Evolutionary conservation across 176 grass and related monocot species (phyloP).

Genomic region (Tillandsia leiboldiana): DNA sequence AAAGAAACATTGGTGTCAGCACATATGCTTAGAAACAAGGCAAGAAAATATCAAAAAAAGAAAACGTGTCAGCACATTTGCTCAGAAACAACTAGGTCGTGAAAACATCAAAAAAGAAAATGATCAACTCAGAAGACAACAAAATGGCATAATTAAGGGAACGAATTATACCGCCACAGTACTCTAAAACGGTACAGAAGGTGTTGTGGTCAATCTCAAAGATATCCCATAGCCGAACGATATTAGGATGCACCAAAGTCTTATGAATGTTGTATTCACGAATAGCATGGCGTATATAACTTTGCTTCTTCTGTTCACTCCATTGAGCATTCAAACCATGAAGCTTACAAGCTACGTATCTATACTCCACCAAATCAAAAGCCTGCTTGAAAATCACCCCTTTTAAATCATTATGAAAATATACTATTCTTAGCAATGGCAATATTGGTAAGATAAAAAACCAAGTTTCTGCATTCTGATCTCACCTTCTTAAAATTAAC

Average conservation of each 20-base stretch:
- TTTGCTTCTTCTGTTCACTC: conserved; percentile 98
- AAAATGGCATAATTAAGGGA: neutral
- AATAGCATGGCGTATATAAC: conserved; percentile 94
- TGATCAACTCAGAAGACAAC: neutral
- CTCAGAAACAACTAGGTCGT: neutral
- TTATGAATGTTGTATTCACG: conserved; percentile 99
- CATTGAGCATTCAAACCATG: conserved; percentile 95
- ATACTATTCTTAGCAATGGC: neutral
- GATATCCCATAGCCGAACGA: conserved; percentile 95
- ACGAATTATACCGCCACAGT: conserved; percentile 79
- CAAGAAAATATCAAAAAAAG: neutral
- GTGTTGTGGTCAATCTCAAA: conserved; percentile 98
- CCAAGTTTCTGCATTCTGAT: neutral
- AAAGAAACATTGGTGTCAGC: neutral
- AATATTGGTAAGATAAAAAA: conserved; percentile 15
- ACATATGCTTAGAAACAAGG: neutral
- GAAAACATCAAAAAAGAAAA: neutral
- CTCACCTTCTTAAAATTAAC: neutral
- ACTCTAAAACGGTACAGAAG: conserved; percentile 96
- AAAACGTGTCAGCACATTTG: too few species aligned
- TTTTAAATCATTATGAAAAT: conserved; percentile 12
- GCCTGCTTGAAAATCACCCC: conserved; percentile 46
- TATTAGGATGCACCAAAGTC: conserved; percentile 92
- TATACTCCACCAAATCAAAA: conserved; percentile 96
- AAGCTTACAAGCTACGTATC: conserved; percentile 96